phyloP scores from a whole-genome alignment of 345 rosid genomes.

The Syzygium grande region DNA sequence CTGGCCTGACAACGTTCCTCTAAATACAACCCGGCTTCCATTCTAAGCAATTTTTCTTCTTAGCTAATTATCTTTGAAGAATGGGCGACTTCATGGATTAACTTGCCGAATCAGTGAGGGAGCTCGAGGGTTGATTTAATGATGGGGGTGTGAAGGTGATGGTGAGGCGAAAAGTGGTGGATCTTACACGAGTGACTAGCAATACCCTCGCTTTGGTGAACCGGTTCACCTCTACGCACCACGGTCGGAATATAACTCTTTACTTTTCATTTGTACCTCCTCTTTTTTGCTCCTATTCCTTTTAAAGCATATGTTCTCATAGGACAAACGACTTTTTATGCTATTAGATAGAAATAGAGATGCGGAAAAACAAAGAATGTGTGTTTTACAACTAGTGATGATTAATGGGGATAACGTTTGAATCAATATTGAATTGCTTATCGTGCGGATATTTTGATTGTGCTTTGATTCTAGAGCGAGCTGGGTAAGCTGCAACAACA shows the following conservation, averaged over 20 bases:
- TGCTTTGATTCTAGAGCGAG: no score
- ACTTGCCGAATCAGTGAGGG: not conserved
- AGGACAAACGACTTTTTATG: not conserved
- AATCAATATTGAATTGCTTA: no score
- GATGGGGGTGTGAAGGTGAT: not conserved
- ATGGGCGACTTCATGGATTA: not conserved
- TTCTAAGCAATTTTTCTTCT: not conserved
- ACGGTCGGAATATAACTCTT: not conserved
- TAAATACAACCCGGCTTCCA: not conserved
- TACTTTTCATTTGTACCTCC: not conserved
- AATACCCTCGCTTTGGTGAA: not conserved
- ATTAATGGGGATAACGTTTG: no score
- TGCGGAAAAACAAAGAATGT: no score
- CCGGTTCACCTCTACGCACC: not conserved
- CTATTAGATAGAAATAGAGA: not conserved
- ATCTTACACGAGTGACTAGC: not conserved
- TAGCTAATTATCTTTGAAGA: not conserved
- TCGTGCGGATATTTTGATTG: no score
- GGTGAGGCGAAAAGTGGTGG: not conserved
- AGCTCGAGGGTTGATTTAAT: not conserved
- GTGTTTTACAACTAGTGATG: no score
- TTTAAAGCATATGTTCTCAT: not conserved
- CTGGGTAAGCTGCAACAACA: no score
- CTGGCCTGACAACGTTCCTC: not conserved
- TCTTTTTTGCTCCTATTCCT: fast-evolving